Percentiles rank a stretch among this genome's conserved stretches.
Conservation (phyloP, 306 rosid genomes). For the Styphnolobium japonicum region DNA sequence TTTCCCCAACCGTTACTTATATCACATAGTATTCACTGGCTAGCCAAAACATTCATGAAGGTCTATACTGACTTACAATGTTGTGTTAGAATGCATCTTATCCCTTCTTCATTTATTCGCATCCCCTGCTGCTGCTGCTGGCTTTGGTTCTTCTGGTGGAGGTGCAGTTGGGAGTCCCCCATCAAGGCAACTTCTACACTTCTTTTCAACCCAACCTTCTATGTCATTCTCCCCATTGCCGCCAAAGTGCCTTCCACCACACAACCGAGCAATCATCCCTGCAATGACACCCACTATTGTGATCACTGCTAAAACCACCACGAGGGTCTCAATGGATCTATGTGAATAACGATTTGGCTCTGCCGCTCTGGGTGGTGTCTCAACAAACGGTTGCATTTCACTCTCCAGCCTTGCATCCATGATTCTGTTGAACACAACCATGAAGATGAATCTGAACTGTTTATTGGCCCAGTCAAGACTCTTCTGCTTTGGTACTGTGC, state of each 20-base stretch:
- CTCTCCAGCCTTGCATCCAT: constrained; percentile 36
- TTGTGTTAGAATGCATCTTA: constrained; percentile 26
- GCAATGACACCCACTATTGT: constrained; percentile 69
- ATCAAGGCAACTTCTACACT: constrained; percentile 81
- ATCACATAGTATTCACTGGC: not conserved
- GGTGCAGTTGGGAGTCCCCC: constrained; percentile 50
- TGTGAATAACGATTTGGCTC: constrained; percentile 48
- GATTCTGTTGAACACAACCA: not conserved
- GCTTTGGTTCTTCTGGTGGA: constrained; percentile 44
- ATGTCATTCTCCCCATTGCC: constrained; percentile 70
- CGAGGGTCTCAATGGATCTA: constrained; percentile 71
- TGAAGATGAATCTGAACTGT: constrained; percentile 14
- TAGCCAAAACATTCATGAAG: constrained; percentile 21
- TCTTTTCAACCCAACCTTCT: constrained; percentile 86
- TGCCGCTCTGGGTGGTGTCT: constrained; percentile 30
- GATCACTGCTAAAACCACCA: constrained; percentile 74
- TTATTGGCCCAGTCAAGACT: not conserved
- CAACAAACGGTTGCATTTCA: constrained; percentile 42
- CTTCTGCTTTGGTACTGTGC: not conserved
- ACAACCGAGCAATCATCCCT: constrained; percentile 68
- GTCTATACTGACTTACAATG: constrained; percentile 17
- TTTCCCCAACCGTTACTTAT: constrained; percentile 7
- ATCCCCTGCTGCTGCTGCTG: constrained; percentile 33
- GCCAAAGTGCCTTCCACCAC: constrained; percentile 79
- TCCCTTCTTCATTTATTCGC: constrained; percentile 40